A percentile compares a stretch with the other conserved stretches of the same genome.
Evolutionary conservation across 371 early-diverging fungal genomes (phyloP).

Genomic region (Coemansia sp.): DNA sequence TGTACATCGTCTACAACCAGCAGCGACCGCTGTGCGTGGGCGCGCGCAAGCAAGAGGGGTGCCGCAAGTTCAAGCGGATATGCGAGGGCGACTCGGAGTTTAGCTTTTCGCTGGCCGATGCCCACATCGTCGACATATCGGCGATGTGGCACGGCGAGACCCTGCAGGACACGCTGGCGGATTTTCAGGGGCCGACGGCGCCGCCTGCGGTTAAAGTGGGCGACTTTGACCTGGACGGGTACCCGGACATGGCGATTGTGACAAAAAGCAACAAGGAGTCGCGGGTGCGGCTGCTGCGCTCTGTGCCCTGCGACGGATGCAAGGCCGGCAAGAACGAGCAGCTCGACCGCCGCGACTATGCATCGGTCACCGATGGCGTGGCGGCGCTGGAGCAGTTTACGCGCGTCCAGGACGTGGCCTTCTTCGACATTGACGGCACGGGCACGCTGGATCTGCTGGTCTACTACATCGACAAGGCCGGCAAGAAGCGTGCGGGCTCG

Average conservation of each 20-base stretch:
- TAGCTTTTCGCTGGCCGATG: constrained; percentile 52
- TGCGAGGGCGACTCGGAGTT: constrained; percentile 78
- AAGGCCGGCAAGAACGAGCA: constrained; percentile 1
- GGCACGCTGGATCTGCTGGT: constrained; percentile 86
- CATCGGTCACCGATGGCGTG: constrained; percentile 60
- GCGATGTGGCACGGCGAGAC: constrained; percentile 55
- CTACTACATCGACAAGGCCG: constrained; percentile 34
- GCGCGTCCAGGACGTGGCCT: constrained; percentile 64
- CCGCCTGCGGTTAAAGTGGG: constrained; percentile 66
- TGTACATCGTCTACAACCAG: constrained; percentile 81
- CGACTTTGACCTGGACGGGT: constrained; percentile 90
- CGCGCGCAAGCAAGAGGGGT: constrained; percentile 38
- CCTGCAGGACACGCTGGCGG: constrained; percentile 52
- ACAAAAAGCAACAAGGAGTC: constrained; percentile 50
- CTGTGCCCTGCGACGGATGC: constrained; percentile 19
- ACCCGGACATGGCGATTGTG: constrained; percentile 79
- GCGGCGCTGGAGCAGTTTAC: constrained; percentile 56
- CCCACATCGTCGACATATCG: constrained; percentile 53
- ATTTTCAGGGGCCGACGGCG: constrained; percentile 58
- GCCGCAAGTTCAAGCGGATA: constrained; percentile 62
- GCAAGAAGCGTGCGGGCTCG: constrained; percentile 43
- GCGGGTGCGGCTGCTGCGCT: constrained; percentile 62
- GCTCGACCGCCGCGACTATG: constrained; percentile 59
- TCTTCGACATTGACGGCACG: constrained; percentile 87
- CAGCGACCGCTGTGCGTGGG: constrained; percentile 78